Evolutionary conservation across 2,329 filamentous ascomycete species (phyloP).

Genomic region (Nemania sp.): DNA sequence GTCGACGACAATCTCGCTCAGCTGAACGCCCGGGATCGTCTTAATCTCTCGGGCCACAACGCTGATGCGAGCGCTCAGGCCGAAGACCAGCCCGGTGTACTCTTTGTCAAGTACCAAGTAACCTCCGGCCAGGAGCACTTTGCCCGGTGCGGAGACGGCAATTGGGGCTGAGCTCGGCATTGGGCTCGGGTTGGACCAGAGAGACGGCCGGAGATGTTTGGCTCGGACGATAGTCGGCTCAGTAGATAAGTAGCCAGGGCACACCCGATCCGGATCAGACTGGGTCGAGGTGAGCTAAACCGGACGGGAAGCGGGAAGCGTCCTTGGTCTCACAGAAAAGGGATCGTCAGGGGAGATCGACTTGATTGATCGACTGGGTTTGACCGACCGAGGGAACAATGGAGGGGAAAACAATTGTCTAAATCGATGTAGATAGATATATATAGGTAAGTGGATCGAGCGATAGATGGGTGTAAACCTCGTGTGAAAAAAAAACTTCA

Average conservation of each 20-base stretch:
- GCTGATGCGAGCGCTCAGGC: conserved; percentile 70
- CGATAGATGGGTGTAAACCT: not conserved
- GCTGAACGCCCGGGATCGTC: conserved; percentile 65
- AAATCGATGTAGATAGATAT: no score
- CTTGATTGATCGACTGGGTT: not conserved
- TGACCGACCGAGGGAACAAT: not conserved
- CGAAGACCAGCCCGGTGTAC: conserved; percentile 77
- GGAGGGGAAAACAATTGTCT: not conserved
- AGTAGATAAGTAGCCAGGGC: not conserved
- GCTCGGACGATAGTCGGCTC: not conserved
- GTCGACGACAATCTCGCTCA: conserved; percentile 78
- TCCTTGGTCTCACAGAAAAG: conserved; percentile 10
- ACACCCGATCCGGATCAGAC: not conserved
- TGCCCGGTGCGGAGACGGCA: conserved; percentile 89
- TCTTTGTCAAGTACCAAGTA: conserved; percentile 90
- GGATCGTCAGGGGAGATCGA: conserved; percentile 23
- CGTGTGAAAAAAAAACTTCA: not conserved
- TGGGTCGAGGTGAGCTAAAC: not conserved
- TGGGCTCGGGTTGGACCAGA: conserved; percentile 3
- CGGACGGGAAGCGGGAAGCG: conserved; percentile 2
- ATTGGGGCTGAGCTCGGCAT: conserved; percentile 40
- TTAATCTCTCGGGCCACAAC: conserved; percentile 62
- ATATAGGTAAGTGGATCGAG: no score
- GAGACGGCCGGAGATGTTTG: not conserved
- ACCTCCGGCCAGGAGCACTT: conserved; percentile 91